Base-by-base conservation (phyloP, 495 filamentous ascomycete genomes). In the Talaromyces borbonicus region DNA sequence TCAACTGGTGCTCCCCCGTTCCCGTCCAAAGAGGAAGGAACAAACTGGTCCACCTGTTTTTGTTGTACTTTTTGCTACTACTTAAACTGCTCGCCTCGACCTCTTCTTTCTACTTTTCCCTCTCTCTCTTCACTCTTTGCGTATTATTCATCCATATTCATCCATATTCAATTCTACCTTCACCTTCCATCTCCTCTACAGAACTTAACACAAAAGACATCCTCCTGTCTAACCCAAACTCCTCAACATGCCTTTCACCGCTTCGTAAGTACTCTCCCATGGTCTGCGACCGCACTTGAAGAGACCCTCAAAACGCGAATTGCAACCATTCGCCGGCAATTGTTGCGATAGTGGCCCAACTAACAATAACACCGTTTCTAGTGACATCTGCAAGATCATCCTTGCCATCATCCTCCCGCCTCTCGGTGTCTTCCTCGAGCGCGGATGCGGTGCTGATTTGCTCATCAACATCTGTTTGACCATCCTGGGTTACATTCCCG, bases 351-450 rank as follows among this genome's bases (percentile, higher is more conserved):
- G n/a, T n/a, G n/a, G n/a, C n/a, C 4, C 30, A n/a, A 18, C 33
- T 36, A 36, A 36, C 33, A 36, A 8, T n/a, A n/a, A n/a, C n/a
- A n/a, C n/a, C n/a, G n/a, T 5, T 4, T 8, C 31, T 54, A 90
- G 85, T 66, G 87, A 93, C 61, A 86, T 90, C 74, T 82, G 81
- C 83, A 90, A 93, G 73, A 88, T 93, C 74, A 79, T 92, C 67
- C 71, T 90, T 60, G 84, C 87, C 69, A 72, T 93, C 69, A 66
- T 93, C 71, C 73, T 93, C 41, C 90, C 90, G 30, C 90, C 90
- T 52, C 73, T 94, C 26, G 87, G 87, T 63, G 90, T 94, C 60
- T 93, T 95, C 75, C 78, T 94, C 48, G 84, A 92, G 73, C 79
- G 82, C 30, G 89, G 89, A 59, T 89, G 84, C 68, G 77, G 79